Conservation (phyloP, 169 alveolate genomes). For the Cardiosporidium cionae region DNA sequence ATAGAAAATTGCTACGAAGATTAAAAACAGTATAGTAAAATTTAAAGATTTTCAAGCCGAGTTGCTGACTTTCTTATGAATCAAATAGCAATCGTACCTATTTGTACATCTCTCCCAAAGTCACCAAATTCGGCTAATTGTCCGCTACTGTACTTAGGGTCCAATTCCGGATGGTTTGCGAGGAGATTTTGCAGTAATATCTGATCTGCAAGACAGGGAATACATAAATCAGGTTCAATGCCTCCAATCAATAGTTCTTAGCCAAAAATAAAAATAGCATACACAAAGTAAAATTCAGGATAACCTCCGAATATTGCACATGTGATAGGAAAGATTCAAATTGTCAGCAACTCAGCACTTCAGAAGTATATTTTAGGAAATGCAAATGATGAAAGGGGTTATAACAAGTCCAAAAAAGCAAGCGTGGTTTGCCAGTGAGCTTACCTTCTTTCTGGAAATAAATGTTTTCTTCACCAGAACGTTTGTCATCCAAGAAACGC, state of each 20-base stretch:
- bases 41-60: too few relatives aligned
- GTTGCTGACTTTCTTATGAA: too few relatives aligned
- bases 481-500: slow-evolving; percentile 41
- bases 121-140: neutral
- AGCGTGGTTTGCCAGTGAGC: neutral
- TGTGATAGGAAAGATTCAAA: too few relatives aligned
- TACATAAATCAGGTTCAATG: too few relatives aligned
- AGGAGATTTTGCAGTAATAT: slow-evolving; percentile 41
- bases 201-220: slow-evolving; percentile 34
- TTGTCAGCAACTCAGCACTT: too few relatives aligned
- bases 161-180: slow-evolving; percentile 48
- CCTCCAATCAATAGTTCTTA: too few relatives aligned
- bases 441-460: slow-evolving; percentile 54
- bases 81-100: neutral
- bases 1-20: neutral
- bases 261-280: too few relatives aligned
- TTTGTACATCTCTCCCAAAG: neutral
- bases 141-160: slow-evolving; percentile 36
- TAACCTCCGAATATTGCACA: too few relatives aligned
- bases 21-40: neutral
- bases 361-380: too few relatives aligned
- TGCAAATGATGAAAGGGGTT: too few relatives aligned
- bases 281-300: too few relatives aligned
- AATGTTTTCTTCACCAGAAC: slow-evolving; percentile 46
- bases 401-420: too few relatives aligned